Evolutionary conservation across 768 basidiomycete genomes (phyloP), one percentile per base, ranked within the genome.

Genomic region (Kwoniella botswanensis): DNA sequence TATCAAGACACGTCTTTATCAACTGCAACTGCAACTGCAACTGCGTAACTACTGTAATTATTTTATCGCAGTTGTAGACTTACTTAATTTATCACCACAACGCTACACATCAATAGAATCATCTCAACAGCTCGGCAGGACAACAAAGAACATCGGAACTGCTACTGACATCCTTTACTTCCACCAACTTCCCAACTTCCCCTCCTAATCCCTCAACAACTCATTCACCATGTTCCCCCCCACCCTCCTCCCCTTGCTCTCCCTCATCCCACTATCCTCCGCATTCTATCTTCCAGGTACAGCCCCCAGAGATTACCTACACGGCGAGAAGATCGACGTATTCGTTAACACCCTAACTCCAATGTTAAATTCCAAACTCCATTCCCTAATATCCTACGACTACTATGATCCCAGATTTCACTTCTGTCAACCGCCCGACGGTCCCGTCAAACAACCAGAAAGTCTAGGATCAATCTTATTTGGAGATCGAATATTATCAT

Each of bases 401-500:
- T 98, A 96, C 84, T 98, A 98, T 84, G 88, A 94, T 78, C 60
- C 90, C 2, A 86, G 87, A 64, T 92, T 98, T 72, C 89, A 89
- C 71, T 97, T 98, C 83, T 98, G 96, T 79, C 79, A 88, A 68
- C 96, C 96, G 26, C 84, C 87, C 53, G 90, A 85, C 21, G 94
- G 93, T 52, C 82, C 84, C 0, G 73, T 80, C 65, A 80, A 79
- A 69, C 80, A 84, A 71, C 91, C 93, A 3, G 94, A 95, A 83
- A 91, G 90, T 1, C 85, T 98, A 29, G 96, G 96, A 6, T 93
- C 93, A 18, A 94, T 98, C 76, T 85, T 98, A n/a, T 97, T 97
- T 75, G 96, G 96, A 17, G 96, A 98, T 86, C 88, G 96, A 73
- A 93, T 98, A 76, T 93, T 94, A 83, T 90, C 91, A 78, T 93